These are phyloP conservation scores for Sugiyamaella smithiae DNA, from an alignment of 805 yeast genomes.

Conservation along the genomic window DNA sequence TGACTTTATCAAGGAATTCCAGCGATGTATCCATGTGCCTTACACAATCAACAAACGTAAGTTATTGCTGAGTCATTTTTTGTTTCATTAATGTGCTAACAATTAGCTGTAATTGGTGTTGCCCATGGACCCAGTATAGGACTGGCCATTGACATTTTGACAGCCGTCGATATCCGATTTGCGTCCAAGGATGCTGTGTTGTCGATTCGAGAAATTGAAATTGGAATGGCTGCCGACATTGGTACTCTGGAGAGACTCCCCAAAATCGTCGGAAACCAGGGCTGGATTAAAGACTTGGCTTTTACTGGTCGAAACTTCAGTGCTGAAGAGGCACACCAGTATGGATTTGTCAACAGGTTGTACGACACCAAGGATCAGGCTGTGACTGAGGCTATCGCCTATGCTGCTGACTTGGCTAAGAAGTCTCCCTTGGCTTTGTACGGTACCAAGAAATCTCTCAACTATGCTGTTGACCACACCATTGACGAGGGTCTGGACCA, in stretches of 20 bases:
- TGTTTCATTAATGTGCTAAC: too few relatives aligned
- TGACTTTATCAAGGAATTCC: slow-evolving; percentile 53
- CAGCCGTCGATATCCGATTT: slow-evolving; percentile 57
- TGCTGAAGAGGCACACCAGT: slow-evolving; percentile 50
- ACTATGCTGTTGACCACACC: slow-evolving; percentile 40
- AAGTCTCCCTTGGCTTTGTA: slow-evolving; percentile 58
- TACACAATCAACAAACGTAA: slow-evolving; percentile 31
- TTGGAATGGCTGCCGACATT: slow-evolving; percentile 77
- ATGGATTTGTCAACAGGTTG: slow-evolving; percentile 56
- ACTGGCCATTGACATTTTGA: slow-evolving; percentile 63
- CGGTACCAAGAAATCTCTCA: slow-evolving; percentile 60
- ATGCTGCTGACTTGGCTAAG: slow-evolving; percentile 48
- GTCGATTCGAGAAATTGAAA: slow-evolving; percentile 64
- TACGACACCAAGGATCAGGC: slow-evolving; percentile 49
- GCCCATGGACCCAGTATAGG: slow-evolving; percentile 66
- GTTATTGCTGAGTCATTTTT: slow-evolving; percentile 5
- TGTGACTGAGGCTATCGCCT: slow-evolving; percentile 44
- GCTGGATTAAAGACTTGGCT: slow-evolving; percentile 58
- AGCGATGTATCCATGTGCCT: slow-evolving; percentile 44
- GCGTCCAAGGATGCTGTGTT: slow-evolving; percentile 51
- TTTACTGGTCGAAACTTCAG: slow-evolving; percentile 58
- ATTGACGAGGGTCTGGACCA: slow-evolving; percentile 48
- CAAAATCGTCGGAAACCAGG: slow-evolving; percentile 48
- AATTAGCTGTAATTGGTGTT: slow-evolving; percentile 57
- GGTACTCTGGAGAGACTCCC: slow-evolving; percentile 73